Conservation (phyloP, 164 flowering plant genomes). For the Macadamia integrifolia region DNA sequence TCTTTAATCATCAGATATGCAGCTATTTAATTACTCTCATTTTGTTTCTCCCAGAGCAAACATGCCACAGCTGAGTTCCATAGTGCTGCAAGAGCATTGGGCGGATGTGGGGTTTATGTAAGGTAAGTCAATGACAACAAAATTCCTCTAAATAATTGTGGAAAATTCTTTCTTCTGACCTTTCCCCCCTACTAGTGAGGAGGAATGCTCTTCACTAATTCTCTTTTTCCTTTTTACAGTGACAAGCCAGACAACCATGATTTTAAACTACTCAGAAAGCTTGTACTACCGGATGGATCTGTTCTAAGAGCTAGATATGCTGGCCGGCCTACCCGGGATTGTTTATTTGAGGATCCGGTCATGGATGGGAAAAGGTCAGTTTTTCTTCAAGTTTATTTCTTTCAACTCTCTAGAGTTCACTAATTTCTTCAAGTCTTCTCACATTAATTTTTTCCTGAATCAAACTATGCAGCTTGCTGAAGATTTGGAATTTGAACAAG, state of each 20-base stretch:
- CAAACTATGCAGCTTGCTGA: conserved; percentile 46
- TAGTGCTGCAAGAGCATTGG: conserved; percentile 57
- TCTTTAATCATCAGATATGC: not conserved
- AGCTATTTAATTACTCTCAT: not conserved
- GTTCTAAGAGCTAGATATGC: conserved; percentile 54
- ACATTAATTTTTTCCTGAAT: not conserved
- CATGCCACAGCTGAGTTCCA: conserved; percentile 59
- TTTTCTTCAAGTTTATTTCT: not conserved
- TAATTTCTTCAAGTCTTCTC: not conserved
- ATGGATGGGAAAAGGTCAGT: conserved; percentile 66
- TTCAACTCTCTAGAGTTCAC: not conserved
- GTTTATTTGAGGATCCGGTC: conserved; percentile 56
- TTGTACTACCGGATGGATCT: conserved; percentile 70
- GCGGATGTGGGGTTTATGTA: conserved; percentile 70
- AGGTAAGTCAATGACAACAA: conserved; percentile 31
- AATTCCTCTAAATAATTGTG: not conserved
- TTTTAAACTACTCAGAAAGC: conserved; percentile 50
- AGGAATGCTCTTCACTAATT: not conserved
- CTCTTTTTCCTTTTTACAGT: conserved; percentile 20
- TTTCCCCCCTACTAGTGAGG: not conserved
- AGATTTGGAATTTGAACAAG: conserved; percentile 86
- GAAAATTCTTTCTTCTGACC: not conserved
- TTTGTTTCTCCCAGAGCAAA: conserved; percentile 39
- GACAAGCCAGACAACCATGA: conserved; percentile 65
- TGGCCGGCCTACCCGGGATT: conserved; percentile 66